phyloP scores from a whole-genome alignment of 202 grass and related monocot genomes.

The Brachypodium distachyon region DNA sequence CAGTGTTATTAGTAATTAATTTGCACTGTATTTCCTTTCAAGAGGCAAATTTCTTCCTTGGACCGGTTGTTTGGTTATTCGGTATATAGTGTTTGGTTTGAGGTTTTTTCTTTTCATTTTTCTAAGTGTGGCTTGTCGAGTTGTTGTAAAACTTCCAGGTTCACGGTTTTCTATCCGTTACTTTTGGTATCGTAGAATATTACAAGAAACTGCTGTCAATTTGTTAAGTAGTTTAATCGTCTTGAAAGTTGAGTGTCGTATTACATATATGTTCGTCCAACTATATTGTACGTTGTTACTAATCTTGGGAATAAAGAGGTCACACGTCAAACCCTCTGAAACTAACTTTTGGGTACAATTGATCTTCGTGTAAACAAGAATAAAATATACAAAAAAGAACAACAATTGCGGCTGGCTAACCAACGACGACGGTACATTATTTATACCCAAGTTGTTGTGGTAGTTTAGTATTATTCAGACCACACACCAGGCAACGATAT shows the following conservation, averaged over 20 bases:
- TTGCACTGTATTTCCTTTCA: too few species aligned
- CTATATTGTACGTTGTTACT: neutral
- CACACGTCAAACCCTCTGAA: rapidly evolving
- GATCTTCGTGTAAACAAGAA: neutral
- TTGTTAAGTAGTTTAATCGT: neutral
- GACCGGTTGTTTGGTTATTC: too few species aligned
- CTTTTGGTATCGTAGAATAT: too few species aligned
- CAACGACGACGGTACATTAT: rapidly evolving
- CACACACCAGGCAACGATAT: neutral
- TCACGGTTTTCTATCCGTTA: too few species aligned
- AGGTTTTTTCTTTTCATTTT: too few species aligned
- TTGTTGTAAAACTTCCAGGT: too few species aligned
- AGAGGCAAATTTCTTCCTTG: too few species aligned
- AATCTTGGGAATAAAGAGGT: neutral
- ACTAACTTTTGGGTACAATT: too few species aligned
- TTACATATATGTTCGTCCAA: neutral
- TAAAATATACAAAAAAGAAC: rapidly evolving
- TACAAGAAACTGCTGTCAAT: neutral
- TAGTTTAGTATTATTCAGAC: neutral
- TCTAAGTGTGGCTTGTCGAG: too few species aligned
- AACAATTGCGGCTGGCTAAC: rapidly evolving
- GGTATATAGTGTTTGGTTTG: too few species aligned
- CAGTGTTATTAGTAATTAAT: too few species aligned
- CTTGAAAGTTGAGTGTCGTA: rapidly evolving
- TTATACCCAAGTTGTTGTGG: too few species aligned